Evolutionary conservation across 2,329 filamentous ascomycete genomes (phyloP), one percentile per base, ranked within the genome.

Genomic region (Lasiodiplodia citricola): DNA sequence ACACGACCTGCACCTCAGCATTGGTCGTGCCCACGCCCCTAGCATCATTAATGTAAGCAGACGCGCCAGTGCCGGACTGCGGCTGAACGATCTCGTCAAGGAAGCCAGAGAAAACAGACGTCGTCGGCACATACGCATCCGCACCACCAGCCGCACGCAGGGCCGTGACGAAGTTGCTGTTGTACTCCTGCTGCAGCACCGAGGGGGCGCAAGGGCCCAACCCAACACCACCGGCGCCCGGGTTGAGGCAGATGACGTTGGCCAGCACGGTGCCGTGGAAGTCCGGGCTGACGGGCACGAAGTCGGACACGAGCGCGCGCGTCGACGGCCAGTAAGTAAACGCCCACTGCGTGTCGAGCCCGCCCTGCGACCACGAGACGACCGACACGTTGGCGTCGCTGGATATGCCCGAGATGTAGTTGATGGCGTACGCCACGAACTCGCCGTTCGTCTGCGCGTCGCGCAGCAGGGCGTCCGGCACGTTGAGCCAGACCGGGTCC

Each of bases 291-390:
- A 88, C 79, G 55, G 83, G 80, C 51, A 89, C 79, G 73, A 86
- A 83, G 73, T 88, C 83, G n/a, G 79, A 79, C 2, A 84, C 80
- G 0, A 78, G 75, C 2, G 70, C 71, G 4, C 82, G 81, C 1
- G 83, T 85, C 1, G 82, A 85, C 0, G 85, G 85, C 84, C 84
- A 88, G 78, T 87, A 88, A 71, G 87, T 87, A 70, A 87, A 78
- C 0, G 83, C 85, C 87, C 87, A 88, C 73, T 89, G 87, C 0
- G 83, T 79, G 69, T 85, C 78, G 2, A 88, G 76, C 58, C 83
- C 83, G 18, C 87, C 87, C 75, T 89, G 62, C 0, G 85, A 87
- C 85, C 84, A 88, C 16, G 80, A 81, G n/a, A 88, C 75, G 23
- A 87, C 77, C 21, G 79, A 77, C 7, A 85, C 76, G 23, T 83